Conservation (phyloP, 345 rosid species). For the Erysimum cheiranthoides region DNA sequence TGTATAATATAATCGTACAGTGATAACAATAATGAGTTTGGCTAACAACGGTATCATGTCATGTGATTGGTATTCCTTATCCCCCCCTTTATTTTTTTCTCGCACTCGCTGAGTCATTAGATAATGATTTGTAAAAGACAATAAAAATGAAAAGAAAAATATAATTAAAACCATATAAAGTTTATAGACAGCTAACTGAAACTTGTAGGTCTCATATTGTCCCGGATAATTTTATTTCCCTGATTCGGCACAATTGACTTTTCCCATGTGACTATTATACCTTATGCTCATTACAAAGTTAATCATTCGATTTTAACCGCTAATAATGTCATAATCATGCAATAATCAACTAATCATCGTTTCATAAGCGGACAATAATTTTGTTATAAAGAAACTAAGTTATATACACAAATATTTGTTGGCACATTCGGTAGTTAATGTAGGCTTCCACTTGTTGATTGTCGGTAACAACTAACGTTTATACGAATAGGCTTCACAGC, state of each 20-base stretch:
- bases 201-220: conserved; percentile 41
- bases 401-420: neutral
- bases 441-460: neutral
- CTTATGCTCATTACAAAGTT: conserved; percentile 25
- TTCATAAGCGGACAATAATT: conserved; percentile 1
- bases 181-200: conserved; percentile 42
- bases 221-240: conserved; percentile 23
- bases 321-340: conserved; percentile 27
- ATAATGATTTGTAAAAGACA: conserved; percentile 31
- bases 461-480: conserved; percentile 5
- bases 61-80: conserved; percentile 42
- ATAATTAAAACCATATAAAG: conserved; percentile 16
- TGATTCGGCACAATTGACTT: conserved; percentile 32
- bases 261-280: conserved; percentile 41
- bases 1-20: conserved; percentile 24
- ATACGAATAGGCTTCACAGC: neutral
- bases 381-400: neutral
- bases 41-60: conserved; percentile 45
- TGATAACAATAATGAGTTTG: conserved; percentile 43
- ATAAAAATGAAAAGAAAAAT: neutral
- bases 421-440: neutral
- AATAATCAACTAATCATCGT: conserved; percentile 39
- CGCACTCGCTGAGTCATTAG: conserved; percentile 26
- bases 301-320: conserved; percentile 29
- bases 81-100: neutral